Base-by-base conservation (phyloP, 2,329 filamentous ascomycete genomes). In the Diplodia seriata region DNA sequence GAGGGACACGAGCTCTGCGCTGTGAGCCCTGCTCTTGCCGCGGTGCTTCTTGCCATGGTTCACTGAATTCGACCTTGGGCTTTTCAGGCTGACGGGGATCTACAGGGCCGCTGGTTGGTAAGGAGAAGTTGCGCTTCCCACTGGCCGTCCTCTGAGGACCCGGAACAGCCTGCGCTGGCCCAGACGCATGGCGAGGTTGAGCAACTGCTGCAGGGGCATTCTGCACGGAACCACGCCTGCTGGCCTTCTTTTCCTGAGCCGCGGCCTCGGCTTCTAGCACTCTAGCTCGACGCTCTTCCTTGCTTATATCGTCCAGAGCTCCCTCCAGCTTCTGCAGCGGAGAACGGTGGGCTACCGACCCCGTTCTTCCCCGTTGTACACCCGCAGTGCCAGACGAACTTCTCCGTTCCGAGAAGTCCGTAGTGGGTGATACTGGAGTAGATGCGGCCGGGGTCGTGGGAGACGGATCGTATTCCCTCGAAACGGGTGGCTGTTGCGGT, bases 291-390 rank as follows among this genome's bases (percentile, higher is more conserved):
- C 97, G 96, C 80, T 97, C 94, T 80, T 97, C 94, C 78, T 97
- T 98, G 78, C 91, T 97, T 79, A 97, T 94, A 80, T 91, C 93
- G 78, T 91, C 91, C 75, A 98, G 86, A 74, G 92, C 95, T 75
- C 92, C 88, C 82, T 99, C 94, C 72, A 99, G 87, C 82, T 90
- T 95, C 79, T 99, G 94, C 64, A 99, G 85, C 64, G 96, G 95
- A 70, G 94, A 98, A 74, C 91, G 89, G 77, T 96, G 91, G 68
- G 90, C 86, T 74, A 94, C 91, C 80, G 91, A 87, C 67, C 85
- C 83, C 69, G 77, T 74, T 70, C 78, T 72, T 31, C 73, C 51
- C 29, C 65, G 70, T 23, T 50, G 36, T 12, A 49, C 53, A 47
- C 65, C 68, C 43, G 71, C 23, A 26, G 23, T 40, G 11, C 65